A percentile compares a stretch with the other conserved stretches of the same genome.
Conservation (phyloP, 164 flowering plant genomes). For the Macadamia integrifolia region DNA sequence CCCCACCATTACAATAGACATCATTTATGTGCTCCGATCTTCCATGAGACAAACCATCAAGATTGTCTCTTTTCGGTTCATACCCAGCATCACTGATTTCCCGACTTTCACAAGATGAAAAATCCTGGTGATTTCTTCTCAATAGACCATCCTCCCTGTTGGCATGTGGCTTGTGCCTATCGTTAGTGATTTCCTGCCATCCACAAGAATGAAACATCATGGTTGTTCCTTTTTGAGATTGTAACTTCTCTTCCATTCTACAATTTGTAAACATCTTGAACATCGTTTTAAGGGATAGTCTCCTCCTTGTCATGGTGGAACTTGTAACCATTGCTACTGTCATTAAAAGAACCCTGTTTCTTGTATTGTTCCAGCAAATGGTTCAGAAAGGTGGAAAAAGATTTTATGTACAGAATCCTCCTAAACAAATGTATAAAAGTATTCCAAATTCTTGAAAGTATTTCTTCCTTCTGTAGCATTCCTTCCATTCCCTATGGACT, state of each 20-base stretch:
- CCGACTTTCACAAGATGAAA: constrained; percentile 14
- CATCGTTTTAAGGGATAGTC: constrained; percentile 9
- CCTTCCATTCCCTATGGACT: not conserved
- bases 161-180: not conserved
- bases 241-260: constrained; percentile 1
- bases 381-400: not conserved
- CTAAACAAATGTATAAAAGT: not conserved
- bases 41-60: not conserved
- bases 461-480: not conserved
- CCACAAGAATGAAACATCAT: constrained; percentile 3
- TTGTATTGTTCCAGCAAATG: constrained; percentile 19
- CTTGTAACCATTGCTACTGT: constrained; percentile 12
- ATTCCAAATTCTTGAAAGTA: not conserved
- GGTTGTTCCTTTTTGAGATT: not conserved
- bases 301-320: constrained; percentile 9
- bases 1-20: constrained; percentile 3
- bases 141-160: not conserved
- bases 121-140: constrained; percentile 1
- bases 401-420: not conserved
- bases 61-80: not conserved
- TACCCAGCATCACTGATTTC: not conserved
- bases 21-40: not conserved
- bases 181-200: constrained; percentile 1
- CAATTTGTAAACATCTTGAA: not conserved
- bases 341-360: constrained; percentile 11